Conservation (phyloP, 129 eudicot genomes). For the Helianthus annuus region DNA sequence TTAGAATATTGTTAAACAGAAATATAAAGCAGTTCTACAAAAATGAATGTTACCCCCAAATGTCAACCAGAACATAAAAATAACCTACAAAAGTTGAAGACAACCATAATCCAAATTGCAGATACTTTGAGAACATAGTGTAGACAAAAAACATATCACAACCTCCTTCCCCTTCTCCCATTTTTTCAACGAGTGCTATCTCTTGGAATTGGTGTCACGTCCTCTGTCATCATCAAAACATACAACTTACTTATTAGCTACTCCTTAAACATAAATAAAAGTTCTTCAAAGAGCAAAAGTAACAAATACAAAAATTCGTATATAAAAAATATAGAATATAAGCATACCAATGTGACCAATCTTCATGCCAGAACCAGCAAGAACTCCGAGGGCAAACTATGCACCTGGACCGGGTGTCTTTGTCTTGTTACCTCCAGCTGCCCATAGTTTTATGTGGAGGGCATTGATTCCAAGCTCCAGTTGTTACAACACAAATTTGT, state of each 20-base stretch:
- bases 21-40: no score
- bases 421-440: conserved; percentile 5
- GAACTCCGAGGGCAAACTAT: background rate
- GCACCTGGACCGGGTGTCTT: conserved; percentile 4
- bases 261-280: background rate
- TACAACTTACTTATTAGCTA: background rate
- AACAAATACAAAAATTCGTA: no score
- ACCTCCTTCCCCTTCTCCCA: conserved; percentile 4
- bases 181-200: background rate
- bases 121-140: no score
- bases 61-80: no score
- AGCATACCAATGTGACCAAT: background rate
- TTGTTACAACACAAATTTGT: background rate
- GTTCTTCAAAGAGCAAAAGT: background rate
- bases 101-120: no score
- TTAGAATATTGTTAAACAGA: no score
- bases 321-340: background rate
- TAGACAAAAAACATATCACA: background rate
- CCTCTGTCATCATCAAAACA: background rate
- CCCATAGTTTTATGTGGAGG: background rate
- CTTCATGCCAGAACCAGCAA: background rate
- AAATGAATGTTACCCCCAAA: no score
- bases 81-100: no score
- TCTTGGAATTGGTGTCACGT: background rate
- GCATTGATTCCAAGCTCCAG: conserved; percentile 1